Percentiles rank a stretch among this genome's conserved stretches.
These are phyloP conservation scores for Rhodotorula babjevae DNA, from an alignment of 768 basidiomycete genomes.

Conservation along the genomic window DNA sequence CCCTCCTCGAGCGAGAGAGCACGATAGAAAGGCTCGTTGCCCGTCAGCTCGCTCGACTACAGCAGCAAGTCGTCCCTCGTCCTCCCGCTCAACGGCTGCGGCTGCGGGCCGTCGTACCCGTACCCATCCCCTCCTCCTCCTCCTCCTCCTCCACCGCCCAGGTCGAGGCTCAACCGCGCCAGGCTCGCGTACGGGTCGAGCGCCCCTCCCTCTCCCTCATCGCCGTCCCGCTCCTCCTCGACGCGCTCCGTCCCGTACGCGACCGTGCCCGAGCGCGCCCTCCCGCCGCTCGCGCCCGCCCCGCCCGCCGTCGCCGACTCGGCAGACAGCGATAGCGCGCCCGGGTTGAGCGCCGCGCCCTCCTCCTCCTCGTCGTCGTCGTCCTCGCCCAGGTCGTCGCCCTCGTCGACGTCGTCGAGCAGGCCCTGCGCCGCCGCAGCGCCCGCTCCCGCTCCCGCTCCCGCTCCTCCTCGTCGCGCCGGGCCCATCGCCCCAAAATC, in stretches of 20 bases:
- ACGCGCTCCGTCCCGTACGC: neutral
- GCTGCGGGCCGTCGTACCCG: conserved; percentile 11
- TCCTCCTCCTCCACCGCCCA: neutral
- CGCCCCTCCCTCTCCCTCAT: neutral
- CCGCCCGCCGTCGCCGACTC: neutral
- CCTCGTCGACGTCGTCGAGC: conserved; percentile 11
- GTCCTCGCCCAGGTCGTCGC: conserved; percentile 27
- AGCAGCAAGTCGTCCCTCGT: conserved; percentile 26
- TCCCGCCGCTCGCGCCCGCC: too few species aligned
- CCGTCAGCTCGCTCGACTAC: neutral
- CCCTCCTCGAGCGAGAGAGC: too few species aligned
- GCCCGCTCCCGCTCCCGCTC: too few species aligned
- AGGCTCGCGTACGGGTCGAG: conserved; percentile 36
- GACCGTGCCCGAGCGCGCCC: too few species aligned
- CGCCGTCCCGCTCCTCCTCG: neutral
- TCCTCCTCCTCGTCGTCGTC: conserved; percentile 38
- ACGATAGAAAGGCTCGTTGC: neutral
- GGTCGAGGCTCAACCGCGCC: conserved; percentile 15
- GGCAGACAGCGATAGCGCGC: neutral
- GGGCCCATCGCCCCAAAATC: conserved; percentile 9
- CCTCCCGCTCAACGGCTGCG: neutral
- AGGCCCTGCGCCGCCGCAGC: neutral
- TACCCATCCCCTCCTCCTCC: conserved; percentile 4
- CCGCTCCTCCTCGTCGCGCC: neutral
- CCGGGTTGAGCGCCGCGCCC: conserved; percentile 34